Evolutionary conservation across 352 stramenopile species (phyloP).

Genomic region (Globisporangium camurandrum): DNA sequence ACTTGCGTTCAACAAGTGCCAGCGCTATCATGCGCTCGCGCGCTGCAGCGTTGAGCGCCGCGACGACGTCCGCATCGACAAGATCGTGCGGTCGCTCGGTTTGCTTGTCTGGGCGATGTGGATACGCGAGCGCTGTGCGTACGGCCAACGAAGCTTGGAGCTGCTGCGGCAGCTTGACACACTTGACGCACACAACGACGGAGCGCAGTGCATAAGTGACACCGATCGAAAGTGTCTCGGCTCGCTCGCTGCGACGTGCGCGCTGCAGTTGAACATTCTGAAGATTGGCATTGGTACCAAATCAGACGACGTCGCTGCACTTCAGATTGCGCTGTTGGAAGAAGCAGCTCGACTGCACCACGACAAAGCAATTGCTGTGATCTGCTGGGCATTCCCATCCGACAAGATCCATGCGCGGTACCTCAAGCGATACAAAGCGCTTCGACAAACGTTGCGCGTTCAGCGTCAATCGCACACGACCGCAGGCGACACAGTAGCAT

Average conservation of each 20-base stretch:
- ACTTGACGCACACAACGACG: not conserved
- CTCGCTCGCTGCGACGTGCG: slow-evolving; percentile 24
- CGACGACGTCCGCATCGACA: slow-evolving; percentile 11
- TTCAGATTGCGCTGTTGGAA: slow-evolving; percentile 36
- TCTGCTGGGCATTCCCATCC: slow-evolving; percentile 24
- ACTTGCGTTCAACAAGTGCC: slow-evolving; percentile 1
- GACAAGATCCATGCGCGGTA: slow-evolving; percentile 22
- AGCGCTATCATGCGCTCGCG: not conserved
- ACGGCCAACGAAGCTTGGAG: slow-evolving; percentile 16
- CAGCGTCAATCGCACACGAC: not conserved
- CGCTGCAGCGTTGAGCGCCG: not conserved
- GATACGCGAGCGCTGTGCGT: slow-evolving; percentile 26
- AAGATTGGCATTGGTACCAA: slow-evolving; percentile 11
- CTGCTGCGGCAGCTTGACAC: slow-evolving; percentile 4
- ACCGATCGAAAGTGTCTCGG: slow-evolving; percentile 9
- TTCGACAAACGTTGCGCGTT: slow-evolving; percentile 13
- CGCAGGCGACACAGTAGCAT: not conserved
- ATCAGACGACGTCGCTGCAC: slow-evolving; percentile 17
- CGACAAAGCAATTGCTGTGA: slow-evolving; percentile 15
- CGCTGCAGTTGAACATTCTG: slow-evolving; percentile 29
- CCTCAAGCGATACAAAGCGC: slow-evolving; percentile 24
- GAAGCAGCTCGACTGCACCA: slow-evolving; percentile 16
- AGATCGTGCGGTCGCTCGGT: slow-evolving; percentile 22
- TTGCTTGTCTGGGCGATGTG: slow-evolving; percentile 30
- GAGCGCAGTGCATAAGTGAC: not conserved